These are phyloP conservation scores for Boletales sp. DNA, from an alignment of 768 basidiomycete species.

Conservation along the genomic window DNA sequence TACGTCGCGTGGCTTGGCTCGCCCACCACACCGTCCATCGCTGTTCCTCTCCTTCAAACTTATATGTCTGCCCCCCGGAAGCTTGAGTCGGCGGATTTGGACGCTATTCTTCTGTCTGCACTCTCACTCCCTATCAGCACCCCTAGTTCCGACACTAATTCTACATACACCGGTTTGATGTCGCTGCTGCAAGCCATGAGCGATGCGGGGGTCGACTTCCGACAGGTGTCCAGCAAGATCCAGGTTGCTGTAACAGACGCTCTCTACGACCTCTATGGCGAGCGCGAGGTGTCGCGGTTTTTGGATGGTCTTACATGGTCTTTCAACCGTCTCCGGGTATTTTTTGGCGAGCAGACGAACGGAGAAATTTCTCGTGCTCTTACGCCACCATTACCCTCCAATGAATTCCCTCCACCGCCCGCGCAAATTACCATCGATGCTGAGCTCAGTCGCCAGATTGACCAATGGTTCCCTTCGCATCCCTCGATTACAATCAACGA, in stretches of 20 bases:
- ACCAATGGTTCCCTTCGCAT: constrained; percentile 31
- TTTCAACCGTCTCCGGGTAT: constrained; percentile 19
- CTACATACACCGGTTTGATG: constrained; percentile 37
- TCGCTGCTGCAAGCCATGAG: constrained; percentile 43
- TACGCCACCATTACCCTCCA: constrained; percentile 10
- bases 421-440: constrained; percentile 21
- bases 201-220: constrained; percentile 29
- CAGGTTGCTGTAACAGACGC: constrained; percentile 19
- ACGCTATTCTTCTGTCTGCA: constrained; percentile 39
- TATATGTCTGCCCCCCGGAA: constrained; percentile 40
- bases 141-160: constrained; percentile 3
- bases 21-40: constrained; percentile 32
- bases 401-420: constrained; percentile 11
- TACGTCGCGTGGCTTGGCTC: constrained; percentile 33
- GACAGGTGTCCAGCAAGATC: constrained; percentile 17
- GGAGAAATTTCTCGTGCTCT: constrained; percentile 2
- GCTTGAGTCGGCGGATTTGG: constrained; percentile 42
- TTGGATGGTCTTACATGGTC: constrained; percentile 16
- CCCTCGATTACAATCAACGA: constrained; percentile 27
- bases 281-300: constrained; percentile 22
- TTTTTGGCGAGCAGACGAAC: constrained; percentile 15
- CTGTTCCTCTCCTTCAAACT: constrained; percentile 40
- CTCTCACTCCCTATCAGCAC: constrained; percentile 24
- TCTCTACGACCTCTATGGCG: constrained; percentile 18
- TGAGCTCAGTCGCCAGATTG: constrained; percentile 28